phyloP scores from a whole-genome alignment of 768 basidiomycete species.

The Nevesoporus exiguus region DNA sequence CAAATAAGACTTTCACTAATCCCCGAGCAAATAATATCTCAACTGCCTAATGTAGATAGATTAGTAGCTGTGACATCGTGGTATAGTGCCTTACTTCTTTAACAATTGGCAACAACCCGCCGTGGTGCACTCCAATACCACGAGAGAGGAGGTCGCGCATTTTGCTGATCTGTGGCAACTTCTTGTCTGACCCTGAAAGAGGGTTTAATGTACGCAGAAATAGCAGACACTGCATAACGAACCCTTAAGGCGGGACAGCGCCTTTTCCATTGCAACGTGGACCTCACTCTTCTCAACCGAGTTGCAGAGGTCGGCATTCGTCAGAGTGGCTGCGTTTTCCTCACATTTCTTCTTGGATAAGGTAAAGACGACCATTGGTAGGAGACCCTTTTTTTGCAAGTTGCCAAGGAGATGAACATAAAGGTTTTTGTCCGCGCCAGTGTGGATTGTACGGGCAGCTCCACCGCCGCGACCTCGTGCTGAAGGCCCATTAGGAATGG shows the following conservation, averaged over 20 bases:
- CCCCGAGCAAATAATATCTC: conserved; percentile 96
- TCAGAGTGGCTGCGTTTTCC: conserved; percentile 89
- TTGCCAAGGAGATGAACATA: conserved; percentile 90
- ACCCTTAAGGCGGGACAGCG: conserved; percentile 90
- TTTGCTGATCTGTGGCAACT: conserved; percentile 85
- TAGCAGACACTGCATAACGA: conserved; percentile 1
- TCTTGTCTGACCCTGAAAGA: conserved; percentile 76
- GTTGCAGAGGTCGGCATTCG: conserved; percentile 82
- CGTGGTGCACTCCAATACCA: conserved; percentile 97
- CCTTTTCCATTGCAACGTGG: conserved; percentile 91
- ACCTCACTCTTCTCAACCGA: conserved; percentile 96
- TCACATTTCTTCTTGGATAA: conserved; percentile 97
- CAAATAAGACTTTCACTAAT: conserved; percentile 93
- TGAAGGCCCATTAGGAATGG: conserved; percentile 37
- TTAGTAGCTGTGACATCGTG: background rate
- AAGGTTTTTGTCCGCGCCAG: conserved; percentile 80
- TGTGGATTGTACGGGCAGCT: conserved; percentile 54
- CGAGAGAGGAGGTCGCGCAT: conserved; percentile 88
- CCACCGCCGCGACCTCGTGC: conserved; percentile 44
- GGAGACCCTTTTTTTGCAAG: conserved; percentile 77
- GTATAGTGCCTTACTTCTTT: conserved; percentile 70
- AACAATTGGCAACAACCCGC: conserved; percentile 91
- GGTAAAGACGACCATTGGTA: conserved; percentile 96
- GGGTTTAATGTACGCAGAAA: conserved; percentile 1
- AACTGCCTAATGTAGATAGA: conserved; percentile 59